phyloP scores from a whole-genome alignment of 371 early-diverging fungal species.

The Saksenaea vasiformis region DNA sequence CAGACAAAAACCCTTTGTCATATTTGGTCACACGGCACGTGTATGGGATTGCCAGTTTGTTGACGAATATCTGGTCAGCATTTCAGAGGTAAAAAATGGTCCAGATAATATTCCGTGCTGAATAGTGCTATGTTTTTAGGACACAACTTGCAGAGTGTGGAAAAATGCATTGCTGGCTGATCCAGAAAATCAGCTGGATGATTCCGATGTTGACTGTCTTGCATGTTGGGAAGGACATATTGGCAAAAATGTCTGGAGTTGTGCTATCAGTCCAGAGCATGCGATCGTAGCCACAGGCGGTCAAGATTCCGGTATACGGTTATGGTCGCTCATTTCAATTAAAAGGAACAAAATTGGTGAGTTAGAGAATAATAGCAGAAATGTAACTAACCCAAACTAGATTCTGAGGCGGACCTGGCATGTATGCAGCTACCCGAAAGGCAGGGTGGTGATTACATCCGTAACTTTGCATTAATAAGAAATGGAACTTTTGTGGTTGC shows the following conservation, averaged over 20 bases:
- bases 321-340: conserved; percentile 67
- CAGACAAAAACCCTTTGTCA: conserved; percentile 42
- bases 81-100: conserved; percentile 51
- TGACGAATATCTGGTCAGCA: conserved; percentile 61
- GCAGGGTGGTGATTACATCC: conserved; percentile 38
- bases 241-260: conserved; percentile 84
- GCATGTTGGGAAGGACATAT: conserved; percentile 81
- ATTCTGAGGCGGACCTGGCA: conserved; percentile 46
- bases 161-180: conserved; percentile 41
- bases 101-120: neutral
- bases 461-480: conserved; percentile 56
- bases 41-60: conserved; percentile 81
- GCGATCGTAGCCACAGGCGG: conserved; percentile 75
- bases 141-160: conserved; percentile 85
- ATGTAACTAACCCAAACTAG: conserved; percentile 7
- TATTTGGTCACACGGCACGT: conserved; percentile 84
- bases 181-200: conserved; percentile 11
- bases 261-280: conserved; percentile 61
- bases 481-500: conserved; percentile 30
- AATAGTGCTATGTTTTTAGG: conserved; percentile 40
- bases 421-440: conserved; percentile 24
- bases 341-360: conserved; percentile 61
- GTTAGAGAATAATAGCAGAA: neutral
- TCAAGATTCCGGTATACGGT: conserved; percentile 76
- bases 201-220: conserved; percentile 54